A percentile compares a stretch with the other conserved stretches of the same genome.
Conservation (phyloP, 1,284 basidiomycete species). For the Nidula niveotomentosa region DNA sequence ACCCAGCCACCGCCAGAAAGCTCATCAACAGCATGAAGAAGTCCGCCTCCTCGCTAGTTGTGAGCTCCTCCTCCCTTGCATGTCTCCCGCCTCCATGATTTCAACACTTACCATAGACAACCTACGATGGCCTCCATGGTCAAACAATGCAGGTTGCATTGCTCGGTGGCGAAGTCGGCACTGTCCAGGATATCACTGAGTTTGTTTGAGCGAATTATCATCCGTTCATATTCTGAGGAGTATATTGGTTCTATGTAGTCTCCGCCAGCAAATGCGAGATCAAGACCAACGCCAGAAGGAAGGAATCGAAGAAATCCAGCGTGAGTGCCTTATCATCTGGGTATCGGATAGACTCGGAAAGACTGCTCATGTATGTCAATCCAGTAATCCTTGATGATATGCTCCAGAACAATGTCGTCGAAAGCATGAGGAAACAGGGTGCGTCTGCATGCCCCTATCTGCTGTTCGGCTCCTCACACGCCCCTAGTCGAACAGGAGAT, state of each 20-base stretch:
- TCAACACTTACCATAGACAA: too few relatives aligned
- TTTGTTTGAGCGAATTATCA: conserved; percentile 10
- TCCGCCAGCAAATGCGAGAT: conserved; percentile 37
- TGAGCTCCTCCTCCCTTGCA: conserved; percentile 5
- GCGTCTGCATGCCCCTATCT: neutral
- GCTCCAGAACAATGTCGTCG: conserved; percentile 40
- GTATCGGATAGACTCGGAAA: neutral
- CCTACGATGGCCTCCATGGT: conserved; percentile 21
- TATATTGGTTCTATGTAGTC: conserved; percentile 23
- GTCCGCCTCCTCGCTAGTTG: conserved; percentile 13
- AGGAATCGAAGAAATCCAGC: conserved; percentile 46
- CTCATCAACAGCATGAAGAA: conserved; percentile 13
- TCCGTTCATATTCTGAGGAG: neutral
- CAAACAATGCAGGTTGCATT: conserved; percentile 26
- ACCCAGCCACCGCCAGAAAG: too few relatives aligned
- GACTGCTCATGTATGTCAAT: neutral
- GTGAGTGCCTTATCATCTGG: conserved; percentile 20
- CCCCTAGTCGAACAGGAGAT: conserved; percentile 42
- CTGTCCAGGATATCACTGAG: conserved; percentile 20
- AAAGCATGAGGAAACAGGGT: conserved; percentile 44
- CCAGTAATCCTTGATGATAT: conserved; percentile 46
- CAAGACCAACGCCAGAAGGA: conserved; percentile 42
- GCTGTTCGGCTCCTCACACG: neutral
- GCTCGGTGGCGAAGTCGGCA: conserved; percentile 17
- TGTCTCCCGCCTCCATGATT: too few relatives aligned